A percentile compares a stretch with the other conserved stretches of the same genome.
These are phyloP conservation scores for Hericium erinaceus DNA, from an alignment of 768 basidiomycete species.

Conservation along the genomic window DNA sequence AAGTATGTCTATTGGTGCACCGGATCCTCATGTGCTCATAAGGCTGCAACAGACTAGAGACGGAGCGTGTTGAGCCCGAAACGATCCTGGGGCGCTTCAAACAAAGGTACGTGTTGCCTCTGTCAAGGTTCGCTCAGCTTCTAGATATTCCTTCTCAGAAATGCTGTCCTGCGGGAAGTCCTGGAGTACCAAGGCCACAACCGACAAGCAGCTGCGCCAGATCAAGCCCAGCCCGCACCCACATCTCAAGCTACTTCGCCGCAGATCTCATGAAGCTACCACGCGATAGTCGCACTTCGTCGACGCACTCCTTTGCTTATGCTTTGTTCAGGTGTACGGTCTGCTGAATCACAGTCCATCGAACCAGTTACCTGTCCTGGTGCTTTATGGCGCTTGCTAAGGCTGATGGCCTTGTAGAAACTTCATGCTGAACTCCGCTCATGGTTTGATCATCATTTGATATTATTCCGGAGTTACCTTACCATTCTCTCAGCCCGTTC, in stretches of 20 bases:
- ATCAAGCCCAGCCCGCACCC: background rate
- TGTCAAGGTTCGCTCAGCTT: background rate
- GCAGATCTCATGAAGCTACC: too few relatives aligned
- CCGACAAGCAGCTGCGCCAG: background rate
- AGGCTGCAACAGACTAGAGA: slow-evolving; percentile 5
- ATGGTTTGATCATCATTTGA: too few relatives aligned
- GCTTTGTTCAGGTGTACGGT: too few relatives aligned
- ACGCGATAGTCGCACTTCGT: too few relatives aligned
- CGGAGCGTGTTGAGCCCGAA: slow-evolving; percentile 39
- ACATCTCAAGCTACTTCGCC: background rate
- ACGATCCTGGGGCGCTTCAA: slow-evolving; percentile 54
- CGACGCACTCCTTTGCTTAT: too few relatives aligned
- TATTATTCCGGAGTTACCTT: too few relatives aligned
- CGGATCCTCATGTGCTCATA: background rate
- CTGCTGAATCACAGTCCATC: too few relatives aligned
- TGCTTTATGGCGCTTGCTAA: too few relatives aligned
- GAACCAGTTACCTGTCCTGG: too few relatives aligned
- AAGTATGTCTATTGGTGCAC: slow-evolving; percentile 26
- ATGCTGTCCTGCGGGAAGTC: slow-evolving; percentile 43
- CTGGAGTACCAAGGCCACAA: slow-evolving; percentile 33
- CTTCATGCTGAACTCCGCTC: too few relatives aligned
- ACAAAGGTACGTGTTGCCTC: slow-evolving; percentile 37
- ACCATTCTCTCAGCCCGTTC: too few relatives aligned
- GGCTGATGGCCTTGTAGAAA: too few relatives aligned
- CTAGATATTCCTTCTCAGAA: slow-evolving; percentile 26